Percentiles rank a stretch among this genome's conserved stretches.
These are phyloP conservation scores for Gloeostereum incarnatum DNA, from an alignment of 768 basidiomycete species.

Conservation along the genomic window DNA sequence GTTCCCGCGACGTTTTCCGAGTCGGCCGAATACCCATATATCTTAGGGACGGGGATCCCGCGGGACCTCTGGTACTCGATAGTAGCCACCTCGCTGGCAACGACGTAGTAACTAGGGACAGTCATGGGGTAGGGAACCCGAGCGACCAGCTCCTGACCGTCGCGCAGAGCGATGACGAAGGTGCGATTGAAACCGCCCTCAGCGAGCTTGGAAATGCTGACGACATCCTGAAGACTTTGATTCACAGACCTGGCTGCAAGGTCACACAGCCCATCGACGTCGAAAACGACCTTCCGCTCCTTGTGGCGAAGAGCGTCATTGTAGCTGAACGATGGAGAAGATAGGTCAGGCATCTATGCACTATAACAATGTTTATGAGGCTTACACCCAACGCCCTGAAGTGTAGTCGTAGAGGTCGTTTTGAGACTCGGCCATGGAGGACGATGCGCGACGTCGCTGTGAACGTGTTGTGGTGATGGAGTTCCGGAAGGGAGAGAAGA, in stretches of 20 bases:
- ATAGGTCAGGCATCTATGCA: conserved; percentile 17
- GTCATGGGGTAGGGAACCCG: conserved; percentile 29
- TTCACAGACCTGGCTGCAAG: conserved; percentile 34
- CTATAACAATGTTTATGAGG: conserved; percentile 18
- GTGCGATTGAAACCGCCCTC: conserved; percentile 35
- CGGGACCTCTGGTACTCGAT: conserved; percentile 27
- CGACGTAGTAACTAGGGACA: conserved; percentile 24
- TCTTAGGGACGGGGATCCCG: conserved; percentile 29
- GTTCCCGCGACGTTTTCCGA: conserved; percentile 29
- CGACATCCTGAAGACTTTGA: conserved; percentile 26
- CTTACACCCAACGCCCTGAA: conserved; percentile 34
- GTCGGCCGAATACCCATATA: conserved; percentile 31
- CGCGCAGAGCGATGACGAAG: conserved; percentile 28
- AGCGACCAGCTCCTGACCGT: conserved; percentile 26
- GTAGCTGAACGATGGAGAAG: conserved; percentile 19
- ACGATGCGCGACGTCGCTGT: conserved; percentile 22
- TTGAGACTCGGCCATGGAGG: conserved; percentile 16
- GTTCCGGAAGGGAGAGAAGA: conserved; percentile 13
- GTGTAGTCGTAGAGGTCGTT: conserved; percentile 31
- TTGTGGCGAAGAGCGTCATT: conserved; percentile 35
- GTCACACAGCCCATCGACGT: conserved; percentile 30
- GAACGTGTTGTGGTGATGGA: conserved; percentile 17
- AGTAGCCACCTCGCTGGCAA: conserved; percentile 39
- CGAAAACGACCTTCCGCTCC: conserved; percentile 33
- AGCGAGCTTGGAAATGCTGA: conserved; percentile 27